Base-by-base conservation (phyloP, 2,329 filamentous ascomycete genomes). In the Cucurbitaria berberidis region DNA sequence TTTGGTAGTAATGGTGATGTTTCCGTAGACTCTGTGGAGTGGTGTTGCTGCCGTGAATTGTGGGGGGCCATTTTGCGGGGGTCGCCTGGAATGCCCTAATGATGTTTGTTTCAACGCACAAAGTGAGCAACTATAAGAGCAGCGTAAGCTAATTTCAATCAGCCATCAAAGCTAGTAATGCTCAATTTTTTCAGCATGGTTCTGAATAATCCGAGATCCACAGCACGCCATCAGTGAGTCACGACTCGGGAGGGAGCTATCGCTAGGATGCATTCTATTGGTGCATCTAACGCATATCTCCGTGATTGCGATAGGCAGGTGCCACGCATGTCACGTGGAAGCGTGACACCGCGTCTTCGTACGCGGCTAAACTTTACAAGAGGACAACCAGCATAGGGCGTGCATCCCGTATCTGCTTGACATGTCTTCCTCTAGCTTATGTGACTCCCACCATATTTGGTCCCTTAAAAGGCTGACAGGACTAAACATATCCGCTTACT, bases 1-100 rank as follows among this genome's bases (percentile, higher is more conserved):
- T 73, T 64, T 6, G 68, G 68, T 32, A 82, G 74, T 49, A 82
- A 70, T 41, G 80, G 79, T 52, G 79, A 80, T 10, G 73, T 80
- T 64, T 82, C 80, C 19, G 73, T 57, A 18, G 48, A 48, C 24
- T n/a, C n/a, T n/a, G n/a, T n/a, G n/a, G n/a, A n/a, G n/a, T 42
- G 27, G 29, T 21, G 19, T 22, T 21, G 3, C 9, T 22, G 35
- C 13, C n/a, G 24, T 18, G 19, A 19, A 39, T 10, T 35, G 21
- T 41, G 29, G 3, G 27, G 48, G 21, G 48, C 19, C 48, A 51
- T 51, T 26, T 34, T 15, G 36, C 21, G 19, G 19, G 35, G 35
- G 24, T 29, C 5, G 24, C 18, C 22, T 7, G 11, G 40, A 18
- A 24, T 16, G 7, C n/a, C n/a, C n/a, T 18, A 36, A 36, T 11